Conservation (phyloP, 306 rosid species). For the Cucumis sativus region DNA sequence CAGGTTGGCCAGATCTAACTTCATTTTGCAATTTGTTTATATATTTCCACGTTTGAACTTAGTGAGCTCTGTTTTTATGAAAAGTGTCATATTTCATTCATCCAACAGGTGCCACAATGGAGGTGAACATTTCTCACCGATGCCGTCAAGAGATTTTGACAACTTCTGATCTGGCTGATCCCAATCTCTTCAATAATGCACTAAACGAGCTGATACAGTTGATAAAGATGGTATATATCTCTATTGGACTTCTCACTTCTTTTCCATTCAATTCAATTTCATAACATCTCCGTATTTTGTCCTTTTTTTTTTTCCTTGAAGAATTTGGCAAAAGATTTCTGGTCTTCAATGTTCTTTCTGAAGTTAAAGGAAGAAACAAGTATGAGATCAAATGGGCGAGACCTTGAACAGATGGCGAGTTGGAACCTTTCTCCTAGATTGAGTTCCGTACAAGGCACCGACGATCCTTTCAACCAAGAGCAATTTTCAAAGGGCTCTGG, state of each 20-base stretch:
- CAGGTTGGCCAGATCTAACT: neutral
- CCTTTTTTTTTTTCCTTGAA: constrained; percentile 17
- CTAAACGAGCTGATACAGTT: constrained; percentile 61
- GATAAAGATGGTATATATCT: constrained; percentile 51
- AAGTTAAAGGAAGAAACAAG: constrained; percentile 64
- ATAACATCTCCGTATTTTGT: neutral
- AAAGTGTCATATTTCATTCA: neutral
- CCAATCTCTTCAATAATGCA: constrained; percentile 57
- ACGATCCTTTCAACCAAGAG: constrained; percentile 87
- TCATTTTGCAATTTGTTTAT: neutral
- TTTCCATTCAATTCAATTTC: neutral
- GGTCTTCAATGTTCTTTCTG: constrained; percentile 80
- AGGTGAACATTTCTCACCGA: constrained; percentile 85
- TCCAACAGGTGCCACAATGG: constrained; percentile 66
- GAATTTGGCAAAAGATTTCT: constrained; percentile 78
- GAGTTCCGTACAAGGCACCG: constrained; percentile 69
- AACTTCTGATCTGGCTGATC: constrained; percentile 55
- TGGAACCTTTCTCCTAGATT: constrained; percentile 77
- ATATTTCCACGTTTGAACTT: neutral
- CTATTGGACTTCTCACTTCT: neutral
- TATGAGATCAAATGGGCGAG: constrained; percentile 43
- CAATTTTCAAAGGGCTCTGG: constrained; percentile 36
- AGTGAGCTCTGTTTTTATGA: neutral
- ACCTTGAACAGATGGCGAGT: constrained; percentile 46
- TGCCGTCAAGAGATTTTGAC: constrained; percentile 72